Evolutionary conservation across 371 early-diverging fungal species (phyloP).

Genomic region (Mucor piriformis): DNA sequence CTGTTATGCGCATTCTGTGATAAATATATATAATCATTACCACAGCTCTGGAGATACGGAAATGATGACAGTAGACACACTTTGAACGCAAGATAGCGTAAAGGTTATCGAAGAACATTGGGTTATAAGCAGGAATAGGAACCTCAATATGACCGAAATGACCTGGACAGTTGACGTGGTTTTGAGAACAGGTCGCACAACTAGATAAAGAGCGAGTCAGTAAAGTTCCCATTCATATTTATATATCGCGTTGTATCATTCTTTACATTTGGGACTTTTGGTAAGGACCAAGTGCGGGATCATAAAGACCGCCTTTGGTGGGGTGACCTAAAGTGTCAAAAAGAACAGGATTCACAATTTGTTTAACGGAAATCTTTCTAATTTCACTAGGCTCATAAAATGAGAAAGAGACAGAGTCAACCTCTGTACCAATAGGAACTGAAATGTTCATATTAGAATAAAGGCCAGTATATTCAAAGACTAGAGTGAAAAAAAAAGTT

Average conservation of each 20-base stretch:
- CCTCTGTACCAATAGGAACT: slow-evolving; percentile 67
- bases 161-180: slow-evolving; percentile 91
- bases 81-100: slow-evolving; percentile 83
- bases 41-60: slow-evolving; percentile 74
- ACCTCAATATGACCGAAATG: slow-evolving; percentile 99
- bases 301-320: slow-evolving; percentile 93
- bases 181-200: slow-evolving; percentile 89
- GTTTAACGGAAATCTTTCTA: slow-evolving; percentile 91
- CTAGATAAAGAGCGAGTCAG: slow-evolving; percentile 38
- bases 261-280: slow-evolving; percentile 76
- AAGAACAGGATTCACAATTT: slow-evolving; percentile 86
- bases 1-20: neutral
- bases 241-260: neutral
- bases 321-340: slow-evolving; percentile 95
- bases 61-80: slow-evolving; percentile 92
- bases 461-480: neutral
- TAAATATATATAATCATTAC: slow-evolving; percentile 34
- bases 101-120: slow-evolving; percentile 90
- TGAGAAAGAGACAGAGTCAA: slow-evolving; percentile 80
- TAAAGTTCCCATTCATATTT: neutral
- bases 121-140: slow-evolving; percentile 94
- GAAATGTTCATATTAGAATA: slow-evolving; percentile 66
- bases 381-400: slow-evolving; percentile 95
- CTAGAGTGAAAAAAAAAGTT: slow-evolving; percentile 9
- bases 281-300: slow-evolving; percentile 95